A percentile compares a stretch with the other conserved stretches of the same genome.
Evolutionary conservation across 2,329 filamentous ascomycete species (phyloP).

Genomic region (Trichophyton rubrum): DNA sequence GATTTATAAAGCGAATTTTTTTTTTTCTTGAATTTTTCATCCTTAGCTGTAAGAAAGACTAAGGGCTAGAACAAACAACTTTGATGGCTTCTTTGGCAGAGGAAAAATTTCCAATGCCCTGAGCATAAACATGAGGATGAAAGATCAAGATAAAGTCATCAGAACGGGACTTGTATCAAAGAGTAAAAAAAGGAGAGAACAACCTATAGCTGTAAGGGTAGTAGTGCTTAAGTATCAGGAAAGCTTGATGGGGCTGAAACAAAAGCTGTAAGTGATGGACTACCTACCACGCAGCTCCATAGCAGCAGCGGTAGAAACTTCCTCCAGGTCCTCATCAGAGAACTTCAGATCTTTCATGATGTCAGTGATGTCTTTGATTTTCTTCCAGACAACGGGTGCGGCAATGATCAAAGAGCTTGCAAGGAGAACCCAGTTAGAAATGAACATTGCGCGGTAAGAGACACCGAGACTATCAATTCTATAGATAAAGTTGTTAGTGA

Average conservation of each 20-base stretch:
- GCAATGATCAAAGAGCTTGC: conserved; percentile 60
- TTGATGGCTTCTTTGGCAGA: neutral
- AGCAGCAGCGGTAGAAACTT: conserved; percentile 38
- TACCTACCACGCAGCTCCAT: neutral
- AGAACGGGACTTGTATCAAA: neutral
- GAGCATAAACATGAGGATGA: neutral
- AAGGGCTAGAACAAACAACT: neutral
- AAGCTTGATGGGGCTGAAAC: neutral
- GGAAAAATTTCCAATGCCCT: neutral
- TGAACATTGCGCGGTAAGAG: conserved; percentile 61
- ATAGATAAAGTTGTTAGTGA: conserved; percentile 42
- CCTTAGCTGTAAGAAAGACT: neutral
- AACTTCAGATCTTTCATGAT: conserved; percentile 74
- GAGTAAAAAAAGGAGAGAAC: neutral
- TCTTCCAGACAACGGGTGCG: conserved; percentile 62
- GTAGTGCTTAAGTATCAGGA: neutral
- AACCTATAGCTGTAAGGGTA: neutral
- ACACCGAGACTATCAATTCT: conserved; percentile 51
- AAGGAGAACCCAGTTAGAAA: conserved; percentile 62
- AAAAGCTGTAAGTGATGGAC: neutral
- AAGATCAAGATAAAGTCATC: neutral
- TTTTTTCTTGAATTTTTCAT: neutral
- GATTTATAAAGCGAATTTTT: neutral
- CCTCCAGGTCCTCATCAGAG: conserved; percentile 66
- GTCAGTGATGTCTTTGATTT: conserved; percentile 65